These are phyloP conservation scores for Peziza echinospora DNA, from an alignment of 495 filamentous ascomycete species.

Conservation along the genomic window DNA sequence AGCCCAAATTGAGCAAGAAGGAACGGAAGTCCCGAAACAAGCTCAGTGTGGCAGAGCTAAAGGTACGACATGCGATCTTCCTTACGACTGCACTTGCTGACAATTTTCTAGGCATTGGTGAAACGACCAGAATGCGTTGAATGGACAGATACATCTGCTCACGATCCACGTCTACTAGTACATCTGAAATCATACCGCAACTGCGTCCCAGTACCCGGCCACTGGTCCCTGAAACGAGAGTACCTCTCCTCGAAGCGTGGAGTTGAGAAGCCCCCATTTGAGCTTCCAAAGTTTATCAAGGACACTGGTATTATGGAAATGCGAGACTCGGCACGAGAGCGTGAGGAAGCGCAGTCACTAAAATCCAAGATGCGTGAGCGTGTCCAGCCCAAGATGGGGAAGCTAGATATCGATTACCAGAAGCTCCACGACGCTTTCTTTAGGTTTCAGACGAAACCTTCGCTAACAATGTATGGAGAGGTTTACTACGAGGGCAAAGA, in stretches of 20 bases:
- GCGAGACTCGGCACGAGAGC: constrained; percentile 89
- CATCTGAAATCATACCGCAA: constrained; percentile 91
- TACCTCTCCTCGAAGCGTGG: constrained; percentile 91
- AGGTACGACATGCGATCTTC: constrained; percentile 23
- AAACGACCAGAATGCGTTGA: constrained; percentile 84
- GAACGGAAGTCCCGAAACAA: constrained; percentile 76
- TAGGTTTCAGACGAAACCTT: constrained; percentile 85
- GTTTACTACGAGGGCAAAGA: constrained; percentile 99
- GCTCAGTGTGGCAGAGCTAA: constrained; percentile 82
- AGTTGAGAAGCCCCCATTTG: constrained; percentile 83
- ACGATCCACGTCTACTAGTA: constrained; percentile 72
- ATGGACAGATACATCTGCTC: constrained; percentile 88
- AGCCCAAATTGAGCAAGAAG: constrained; percentile 68
- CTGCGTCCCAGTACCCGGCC: constrained; percentile 77
- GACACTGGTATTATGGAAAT: constrained; percentile 95
- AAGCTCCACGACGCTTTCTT: constrained; percentile 97
- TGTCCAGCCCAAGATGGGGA: constrained; percentile 91
- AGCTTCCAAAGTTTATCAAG: constrained; percentile 88
- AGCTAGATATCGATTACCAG: constrained; percentile 92
- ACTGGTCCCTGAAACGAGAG: constrained; percentile 91
- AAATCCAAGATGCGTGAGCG: constrained; percentile 92
- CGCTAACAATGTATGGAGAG: constrained; percentile 82
- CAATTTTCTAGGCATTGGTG: constrained; percentile 37
- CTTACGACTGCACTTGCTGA: constrained; percentile 11
- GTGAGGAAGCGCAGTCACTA: constrained; percentile 70